phyloP scores from a whole-genome alignment of 345 rosid genomes.

The Fremontodendron californicum region DNA sequence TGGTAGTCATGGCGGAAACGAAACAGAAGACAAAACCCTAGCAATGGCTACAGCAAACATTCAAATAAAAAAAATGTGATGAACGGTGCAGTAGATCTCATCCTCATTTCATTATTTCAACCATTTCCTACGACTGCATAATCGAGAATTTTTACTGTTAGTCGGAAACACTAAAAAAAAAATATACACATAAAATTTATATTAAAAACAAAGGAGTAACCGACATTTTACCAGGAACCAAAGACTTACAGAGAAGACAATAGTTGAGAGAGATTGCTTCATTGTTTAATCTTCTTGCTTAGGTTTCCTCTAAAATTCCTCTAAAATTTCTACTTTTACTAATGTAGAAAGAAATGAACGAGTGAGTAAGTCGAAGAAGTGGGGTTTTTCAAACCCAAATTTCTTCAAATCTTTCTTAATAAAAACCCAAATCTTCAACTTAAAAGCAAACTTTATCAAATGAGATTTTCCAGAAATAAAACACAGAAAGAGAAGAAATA shows the following conservation, averaged over 20 bases:
- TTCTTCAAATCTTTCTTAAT: background rate
- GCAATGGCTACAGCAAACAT: slow-evolving; percentile 23
- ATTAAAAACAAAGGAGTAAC: background rate
- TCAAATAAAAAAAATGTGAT: slow-evolving; percentile 28
- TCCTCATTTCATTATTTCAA: background rate
- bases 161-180: slow-evolving; percentile 1
- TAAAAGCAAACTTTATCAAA: background rate
- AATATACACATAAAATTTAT: background rate
- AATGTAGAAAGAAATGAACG: background rate
- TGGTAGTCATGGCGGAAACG: slow-evolving; percentile 72
- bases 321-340: too few species aligned
- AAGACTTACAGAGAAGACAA: background rate
- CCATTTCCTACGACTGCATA: slow-evolving; percentile 11
- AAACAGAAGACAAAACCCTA: slow-evolving; percentile 41
- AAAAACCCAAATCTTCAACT: background rate
- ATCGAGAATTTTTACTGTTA: background rate
- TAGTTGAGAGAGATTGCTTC: background rate
- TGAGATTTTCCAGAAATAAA: background rate
- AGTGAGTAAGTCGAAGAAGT: background rate
- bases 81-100: slow-evolving; percentile 30
- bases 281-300: background rate
- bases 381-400: background rate
- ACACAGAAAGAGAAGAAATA: background rate
- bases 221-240: slow-evolving; percentile 7
- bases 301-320: background rate